These are phyloP conservation scores for Globisporangium lucens DNA, from an alignment of 352 stramenopile genomes.

Conservation along the genomic window DNA sequence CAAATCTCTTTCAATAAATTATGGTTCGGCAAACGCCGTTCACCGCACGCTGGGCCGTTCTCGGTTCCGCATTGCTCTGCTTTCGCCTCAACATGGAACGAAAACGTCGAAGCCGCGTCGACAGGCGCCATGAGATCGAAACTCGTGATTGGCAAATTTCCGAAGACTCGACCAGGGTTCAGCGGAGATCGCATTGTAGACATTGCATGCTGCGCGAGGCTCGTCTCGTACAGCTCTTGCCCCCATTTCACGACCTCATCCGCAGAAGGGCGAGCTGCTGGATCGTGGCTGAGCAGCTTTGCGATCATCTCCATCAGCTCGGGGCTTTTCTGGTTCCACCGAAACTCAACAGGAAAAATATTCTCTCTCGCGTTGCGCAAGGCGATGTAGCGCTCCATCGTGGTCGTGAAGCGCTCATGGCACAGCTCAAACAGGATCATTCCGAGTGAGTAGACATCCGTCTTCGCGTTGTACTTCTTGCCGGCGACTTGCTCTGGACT, in stretches of 20 bases:
- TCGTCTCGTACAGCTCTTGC: constrained; percentile 72
- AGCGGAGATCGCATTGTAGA: constrained; percentile 49
- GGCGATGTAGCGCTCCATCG: constrained; percentile 88
- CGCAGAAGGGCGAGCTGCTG: constrained; percentile 46
- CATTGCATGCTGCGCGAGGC: constrained; percentile 52
- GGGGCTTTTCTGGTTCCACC: constrained; percentile 47
- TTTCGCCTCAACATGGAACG: constrained; percentile 63
- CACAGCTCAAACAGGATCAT: constrained; percentile 93
- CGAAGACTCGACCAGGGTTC: constrained; percentile 19
- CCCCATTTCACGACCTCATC: constrained; percentile 75
- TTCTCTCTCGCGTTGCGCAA: constrained; percentile 73
- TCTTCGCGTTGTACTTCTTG: constrained; percentile 91
- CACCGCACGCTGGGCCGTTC: constrained; percentile 34
- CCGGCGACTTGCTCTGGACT: constrained; percentile 88
- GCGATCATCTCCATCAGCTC: constrained; percentile 71
- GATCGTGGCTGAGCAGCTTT: constrained; percentile 54
- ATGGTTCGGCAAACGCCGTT: constrained; percentile 71
- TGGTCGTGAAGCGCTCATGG: constrained; percentile 85
- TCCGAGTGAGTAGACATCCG: constrained; percentile 88
- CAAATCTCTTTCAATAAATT: constrained; percentile 85
- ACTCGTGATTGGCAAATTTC: constrained; percentile 19
- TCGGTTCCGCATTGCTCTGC: constrained; percentile 35
- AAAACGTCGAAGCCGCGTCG: constrained; percentile 34
- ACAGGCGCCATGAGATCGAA: constrained; percentile 22
- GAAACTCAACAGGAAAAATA: constrained; percentile 53